phyloP scores from a whole-genome alignment of 1,284 basidiomycete species.

The Ustilago bromivora region DNA sequence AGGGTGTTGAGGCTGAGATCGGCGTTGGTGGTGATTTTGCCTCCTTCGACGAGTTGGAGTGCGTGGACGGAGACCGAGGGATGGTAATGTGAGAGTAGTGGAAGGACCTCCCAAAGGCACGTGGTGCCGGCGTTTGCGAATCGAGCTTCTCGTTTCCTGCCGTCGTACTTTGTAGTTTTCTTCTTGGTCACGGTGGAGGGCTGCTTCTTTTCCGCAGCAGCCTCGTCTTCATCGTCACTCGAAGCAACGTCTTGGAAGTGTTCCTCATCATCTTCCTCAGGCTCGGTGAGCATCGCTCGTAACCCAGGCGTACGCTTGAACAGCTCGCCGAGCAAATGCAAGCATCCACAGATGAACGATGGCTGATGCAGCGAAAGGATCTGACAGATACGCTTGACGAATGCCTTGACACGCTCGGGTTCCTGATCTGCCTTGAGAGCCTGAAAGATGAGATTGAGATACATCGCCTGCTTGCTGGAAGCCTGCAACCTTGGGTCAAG shows the following conservation, averaged over 20 bases:
- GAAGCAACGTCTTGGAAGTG: conserved; percentile 72
- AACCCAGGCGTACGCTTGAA: conserved; percentile 81
- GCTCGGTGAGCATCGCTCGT: conserved; percentile 76
- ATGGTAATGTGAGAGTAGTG: conserved; percentile 87
- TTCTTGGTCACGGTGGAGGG: conserved; percentile 20
- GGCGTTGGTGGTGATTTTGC: conserved; percentile 79
- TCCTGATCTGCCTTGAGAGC: conserved; percentile 84
- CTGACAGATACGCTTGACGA: conserved; percentile 89
- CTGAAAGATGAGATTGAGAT: conserved; percentile 94
- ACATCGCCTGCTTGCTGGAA: conserved; percentile 96
- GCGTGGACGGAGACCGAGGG: conserved; percentile 90
- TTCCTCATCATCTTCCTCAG: conserved; percentile 72
- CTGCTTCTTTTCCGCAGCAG: conserved; percentile 23
- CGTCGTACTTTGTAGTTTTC: conserved; percentile 54
- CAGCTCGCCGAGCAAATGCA: conserved; percentile 76
- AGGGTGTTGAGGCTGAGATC: conserved; percentile 94
- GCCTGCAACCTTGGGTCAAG: conserved; percentile 83
- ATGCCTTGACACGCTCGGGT: conserved; percentile 79
- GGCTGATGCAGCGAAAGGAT: conserved; percentile 81
- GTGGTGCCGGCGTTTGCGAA: conserved; percentile 84
- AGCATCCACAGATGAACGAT: conserved; percentile 89
- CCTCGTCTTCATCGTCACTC: conserved; percentile 54
- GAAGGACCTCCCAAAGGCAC: conserved; percentile 64
- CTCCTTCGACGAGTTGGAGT: conserved; percentile 82
- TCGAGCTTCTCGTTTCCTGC: conserved; percentile 85